A percentile compares a stretch with the other conserved stretches of the same genome.
These are phyloP conservation scores for Diaporthe nobilis DNA, from an alignment of 2,329 filamentous ascomycete genomes.

Conservation along the genomic window DNA sequence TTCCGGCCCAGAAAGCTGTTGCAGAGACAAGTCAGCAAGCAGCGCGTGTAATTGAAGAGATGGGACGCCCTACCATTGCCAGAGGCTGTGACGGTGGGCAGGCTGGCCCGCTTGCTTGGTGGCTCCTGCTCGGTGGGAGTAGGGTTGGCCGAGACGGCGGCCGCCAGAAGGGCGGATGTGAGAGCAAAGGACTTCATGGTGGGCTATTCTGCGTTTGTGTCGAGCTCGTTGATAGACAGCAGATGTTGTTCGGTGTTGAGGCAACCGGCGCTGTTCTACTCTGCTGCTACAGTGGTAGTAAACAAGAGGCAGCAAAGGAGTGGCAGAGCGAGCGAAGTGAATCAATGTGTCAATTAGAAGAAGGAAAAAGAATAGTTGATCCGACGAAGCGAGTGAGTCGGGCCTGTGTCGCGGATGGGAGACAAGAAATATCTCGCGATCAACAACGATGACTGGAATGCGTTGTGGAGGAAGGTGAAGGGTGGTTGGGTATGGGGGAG, in stretches of 20 bases:
- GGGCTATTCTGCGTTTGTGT: conserved; percentile 18
- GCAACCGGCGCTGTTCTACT: not conserved
- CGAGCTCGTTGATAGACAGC: not conserved
- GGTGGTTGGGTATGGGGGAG: conserved; percentile 4
- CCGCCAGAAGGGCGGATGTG: conserved; percentile 63
- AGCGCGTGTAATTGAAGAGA: too few relatives aligned
- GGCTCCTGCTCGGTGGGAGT: conserved; percentile 63
- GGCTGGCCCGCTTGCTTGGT: conserved; percentile 63
- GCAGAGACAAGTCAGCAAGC: not conserved
- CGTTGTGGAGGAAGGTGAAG: conserved; percentile 9
- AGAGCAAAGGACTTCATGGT: conserved; percentile 66
- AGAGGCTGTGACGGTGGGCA: conserved; percentile 66
- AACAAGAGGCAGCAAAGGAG: conserved; percentile 18
- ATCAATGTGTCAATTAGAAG: conserved; percentile 34
- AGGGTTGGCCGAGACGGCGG: conserved; percentile 63
- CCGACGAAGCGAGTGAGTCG: conserved; percentile 43
- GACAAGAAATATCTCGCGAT: conserved; percentile 30
- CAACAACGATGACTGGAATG: conserved; percentile 24
- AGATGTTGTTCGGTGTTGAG: not conserved
- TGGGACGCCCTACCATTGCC: conserved; percentile 65
- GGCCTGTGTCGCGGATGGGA: conserved; percentile 1
- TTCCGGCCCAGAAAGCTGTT: conserved; percentile 68
- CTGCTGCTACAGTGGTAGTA: not conserved
- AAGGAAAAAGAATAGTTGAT: conserved; percentile 26
- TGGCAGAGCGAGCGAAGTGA: conserved; percentile 27